Conservation (phyloP, 1,284 basidiomycete species). For the Wolfiporia cocos region DNA sequence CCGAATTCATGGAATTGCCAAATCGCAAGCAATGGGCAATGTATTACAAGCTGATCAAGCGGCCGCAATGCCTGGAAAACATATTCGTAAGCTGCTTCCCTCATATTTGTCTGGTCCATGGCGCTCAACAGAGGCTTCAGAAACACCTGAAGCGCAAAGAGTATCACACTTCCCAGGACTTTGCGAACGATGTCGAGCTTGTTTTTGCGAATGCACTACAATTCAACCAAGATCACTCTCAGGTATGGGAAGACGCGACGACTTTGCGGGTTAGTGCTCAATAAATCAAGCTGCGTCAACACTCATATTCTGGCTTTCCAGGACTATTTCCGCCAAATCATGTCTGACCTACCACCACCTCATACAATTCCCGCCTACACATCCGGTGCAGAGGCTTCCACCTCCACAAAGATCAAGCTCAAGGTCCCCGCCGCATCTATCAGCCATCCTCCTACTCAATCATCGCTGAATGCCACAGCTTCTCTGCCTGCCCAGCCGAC, state of each 20-base stretch:
- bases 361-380: slow-evolving; percentile 54
- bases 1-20: slow-evolving; percentile 82
- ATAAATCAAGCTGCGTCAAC: background rate
- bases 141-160: slow-evolving; percentile 75
- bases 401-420: slow-evolving; percentile 60
- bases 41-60: slow-evolving; percentile 84
- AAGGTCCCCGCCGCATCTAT: slow-evolving; percentile 41
- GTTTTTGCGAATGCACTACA: slow-evolving; percentile 88
- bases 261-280: slow-evolving; percentile 47
- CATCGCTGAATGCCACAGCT: slow-evolving; percentile 12
- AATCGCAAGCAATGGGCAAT: slow-evolving; percentile 73
- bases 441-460: slow-evolving; percentile 20
- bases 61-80: slow-evolving; percentile 77
- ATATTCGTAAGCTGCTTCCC: slow-evolving; percentile 55
- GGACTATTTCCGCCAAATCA: slow-evolving; percentile 65
- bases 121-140: slow-evolving; percentile 31
- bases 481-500: slow-evolving; percentile 14
- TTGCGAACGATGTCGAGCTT: slow-evolving; percentile 82
- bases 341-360: slow-evolving; percentile 69
- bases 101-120: background rate
- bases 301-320: slow-evolving; percentile 22
- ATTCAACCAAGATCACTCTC: slow-evolving; percentile 74
- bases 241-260: slow-evolving; percentile 71
- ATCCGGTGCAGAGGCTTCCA: slow-evolving; percentile 23
- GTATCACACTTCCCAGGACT: slow-evolving; percentile 59